These are phyloP conservation scores for Drechslera avenae DNA, from an alignment of 2,329 filamentous ascomycete species.

Conservation along the genomic window DNA sequence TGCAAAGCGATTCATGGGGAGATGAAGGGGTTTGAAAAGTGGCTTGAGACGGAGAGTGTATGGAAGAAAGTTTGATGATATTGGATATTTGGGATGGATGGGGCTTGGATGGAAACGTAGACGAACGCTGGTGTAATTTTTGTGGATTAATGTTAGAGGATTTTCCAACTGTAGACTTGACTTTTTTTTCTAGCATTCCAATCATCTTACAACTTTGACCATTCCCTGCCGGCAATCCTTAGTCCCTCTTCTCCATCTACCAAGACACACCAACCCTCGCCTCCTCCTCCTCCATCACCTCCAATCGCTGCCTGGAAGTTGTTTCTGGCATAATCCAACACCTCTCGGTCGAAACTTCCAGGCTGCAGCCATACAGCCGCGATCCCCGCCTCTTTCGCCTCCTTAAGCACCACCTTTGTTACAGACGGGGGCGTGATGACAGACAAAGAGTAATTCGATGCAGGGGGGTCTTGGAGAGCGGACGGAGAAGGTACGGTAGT, in stretches of 20 bases:
- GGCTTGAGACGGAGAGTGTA: slow-evolving; percentile 53
- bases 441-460: slow-evolving; percentile 71
- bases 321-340: slow-evolving; percentile 69
- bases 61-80: slow-evolving; percentile 2
- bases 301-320: slow-evolving; percentile 74
- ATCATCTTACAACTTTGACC: slow-evolving; percentile 33
- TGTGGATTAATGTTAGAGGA: no score
- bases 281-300: slow-evolving; percentile 39
- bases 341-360: slow-evolving; percentile 79
- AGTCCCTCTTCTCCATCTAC: slow-evolving; percentile 50
- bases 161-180: no score
- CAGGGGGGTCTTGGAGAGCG: slow-evolving; percentile 59
- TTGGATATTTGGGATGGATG: no score
- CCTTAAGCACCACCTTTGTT: slow-evolving; percentile 74
- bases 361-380: slow-evolving; percentile 73
- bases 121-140: no score
- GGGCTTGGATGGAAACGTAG: no score
- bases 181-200: background rate
- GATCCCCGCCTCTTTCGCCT: slow-evolving; percentile 75
- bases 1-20: slow-evolving; percentile 50
- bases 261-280: slow-evolving; percentile 50
- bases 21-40: slow-evolving; percentile 53
- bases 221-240: slow-evolving; percentile 42
- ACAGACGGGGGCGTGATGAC: slow-evolving; percentile 85
- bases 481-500: slow-evolving; percentile 68